These are phyloP conservation scores for Solanum sejunctum DNA, from an alignment of 257 asterid genomes.

Conservation along the genomic window DNA sequence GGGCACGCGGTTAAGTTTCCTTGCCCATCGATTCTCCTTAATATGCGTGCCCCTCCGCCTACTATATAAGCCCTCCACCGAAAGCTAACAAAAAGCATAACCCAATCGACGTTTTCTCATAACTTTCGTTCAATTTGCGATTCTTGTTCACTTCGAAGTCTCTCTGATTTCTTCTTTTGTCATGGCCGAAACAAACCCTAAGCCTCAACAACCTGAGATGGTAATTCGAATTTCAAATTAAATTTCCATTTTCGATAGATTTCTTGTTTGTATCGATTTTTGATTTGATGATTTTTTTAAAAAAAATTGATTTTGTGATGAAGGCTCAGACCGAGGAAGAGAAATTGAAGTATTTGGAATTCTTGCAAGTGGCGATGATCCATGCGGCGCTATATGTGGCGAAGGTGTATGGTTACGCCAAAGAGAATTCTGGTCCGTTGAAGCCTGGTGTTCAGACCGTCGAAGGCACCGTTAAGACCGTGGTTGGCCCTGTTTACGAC, in stretches of 20 bases:
- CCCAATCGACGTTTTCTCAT: neutral
- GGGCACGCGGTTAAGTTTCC: neutral
- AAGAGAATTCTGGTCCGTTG: constrained; percentile 80
- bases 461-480: constrained; percentile 79
- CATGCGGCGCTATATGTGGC: constrained; percentile 48
- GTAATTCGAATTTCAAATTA: constrained; percentile 1
- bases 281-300: no score
- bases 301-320: neutral
- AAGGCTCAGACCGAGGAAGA: constrained; percentile 35
- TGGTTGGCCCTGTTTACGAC: constrained; percentile 62
- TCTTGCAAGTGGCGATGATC: constrained; percentile 52
- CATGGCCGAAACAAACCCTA: constrained; percentile 16
- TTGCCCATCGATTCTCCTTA: neutral
- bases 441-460: constrained; percentile 70
- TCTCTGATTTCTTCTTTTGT: neutral
- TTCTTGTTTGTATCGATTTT: neutral
- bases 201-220: constrained; percentile 4
- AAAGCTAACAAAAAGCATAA: neutral
- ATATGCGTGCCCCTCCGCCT: neutral
- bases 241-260: neutral
- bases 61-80: neutral
- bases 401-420: constrained; percentile 53
- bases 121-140: neutral
- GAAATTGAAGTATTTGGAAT: constrained; percentile 59
- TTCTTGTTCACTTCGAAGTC: neutral